These are phyloP conservation scores for Fusarium goolgardi DNA, from an alignment of 2,329 filamentous ascomycete genomes.

Conservation along the genomic window DNA sequence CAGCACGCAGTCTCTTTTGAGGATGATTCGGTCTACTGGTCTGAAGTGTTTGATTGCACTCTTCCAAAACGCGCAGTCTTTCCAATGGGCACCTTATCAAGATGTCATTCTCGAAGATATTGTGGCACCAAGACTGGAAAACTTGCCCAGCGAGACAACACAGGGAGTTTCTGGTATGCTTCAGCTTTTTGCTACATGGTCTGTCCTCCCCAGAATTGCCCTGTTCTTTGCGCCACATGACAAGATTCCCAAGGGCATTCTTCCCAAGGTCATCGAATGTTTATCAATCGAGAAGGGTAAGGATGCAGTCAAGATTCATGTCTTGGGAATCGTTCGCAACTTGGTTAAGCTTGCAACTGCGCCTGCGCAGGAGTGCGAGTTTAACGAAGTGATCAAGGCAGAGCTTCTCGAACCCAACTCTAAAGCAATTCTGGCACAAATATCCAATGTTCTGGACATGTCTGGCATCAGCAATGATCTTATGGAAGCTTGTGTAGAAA, in stretches of 20 bases:
- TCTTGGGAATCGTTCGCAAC: slow-evolving; percentile 79
- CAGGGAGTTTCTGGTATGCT: slow-evolving; percentile 89
- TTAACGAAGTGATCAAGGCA: slow-evolving; percentile 66
- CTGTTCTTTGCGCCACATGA: slow-evolving; percentile 68
- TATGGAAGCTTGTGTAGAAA: slow-evolving; percentile 81
- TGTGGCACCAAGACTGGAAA: slow-evolving; percentile 79
- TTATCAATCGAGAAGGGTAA: slow-evolving; percentile 79
- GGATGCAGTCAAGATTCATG: slow-evolving; percentile 86
- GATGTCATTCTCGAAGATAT: slow-evolving; percentile 78
- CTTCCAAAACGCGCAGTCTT: slow-evolving; percentile 77
- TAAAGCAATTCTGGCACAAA: slow-evolving; percentile 72
- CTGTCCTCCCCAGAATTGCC: slow-evolving; percentile 72
- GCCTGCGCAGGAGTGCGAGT: slow-evolving; percentile 66
- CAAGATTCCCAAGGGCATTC: slow-evolving; percentile 66
- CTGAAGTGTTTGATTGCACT: slow-evolving; percentile 85
- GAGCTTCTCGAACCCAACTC: slow-evolving; percentile 68
- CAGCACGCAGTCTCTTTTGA: slow-evolving; percentile 68
- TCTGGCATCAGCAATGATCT: slow-evolving; percentile 75
- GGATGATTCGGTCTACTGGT: slow-evolving; percentile 75
- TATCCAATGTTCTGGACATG: slow-evolving; percentile 74
- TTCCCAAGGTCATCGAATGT: slow-evolving; percentile 78
- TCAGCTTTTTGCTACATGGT: slow-evolving; percentile 84
- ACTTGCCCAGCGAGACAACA: slow-evolving; percentile 84
- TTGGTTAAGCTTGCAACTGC: slow-evolving; percentile 71
- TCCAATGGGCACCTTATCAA: slow-evolving; percentile 79